Evolutionary conservation across 495 filamentous ascomycete genomes (phyloP), one percentile per base, ranked within the genome.

Genomic region (Aspergillus homomorphus): DNA sequence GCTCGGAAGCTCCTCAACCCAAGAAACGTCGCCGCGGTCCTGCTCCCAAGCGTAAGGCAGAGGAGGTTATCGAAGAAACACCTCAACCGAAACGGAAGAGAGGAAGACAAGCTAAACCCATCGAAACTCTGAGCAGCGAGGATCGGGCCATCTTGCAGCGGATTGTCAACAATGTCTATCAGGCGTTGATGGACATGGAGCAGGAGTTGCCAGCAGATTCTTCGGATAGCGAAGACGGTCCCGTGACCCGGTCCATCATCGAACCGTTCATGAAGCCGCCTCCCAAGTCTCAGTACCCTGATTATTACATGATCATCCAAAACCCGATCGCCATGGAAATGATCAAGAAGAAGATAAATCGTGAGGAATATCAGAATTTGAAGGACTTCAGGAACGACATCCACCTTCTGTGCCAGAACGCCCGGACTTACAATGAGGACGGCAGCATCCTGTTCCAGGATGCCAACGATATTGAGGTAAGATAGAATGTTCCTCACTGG

Each of bases 391-490:
- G 86, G 33, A 83, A 83, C 26, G 94, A 98, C 66, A 84, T 98
- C 57, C 82, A 85, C 46, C 75, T 89, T 55, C 82, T 98, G 65
- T 93, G 92, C 69, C 84, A 82, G 64, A 98, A 98, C 76, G 96
- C 93, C 59, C 80, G 90, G 66, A 92, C 87, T 6, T 98, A 94
- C 74, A 98, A 98, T 72, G 94, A 98, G 72, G 94, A 97, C 67
- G 87, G 85, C 43, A 96, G 92, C 73, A 71, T 91, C 57, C 80
- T 98, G 48, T 97, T 90, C 77, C 83, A 88, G 65, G 95, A 98
- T 80, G 94, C 92, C 45, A 91, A 92, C 68, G 75, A 86, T 45
- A 97, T 98, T 71, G 91, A 96, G 82, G 93, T 96, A 78, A 71
- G 51, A 18, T 51, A 30, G n/a, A n/a, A n/a, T n/a, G n/a, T 57